These are phyloP conservation scores for Atkinsonella hypoxylon DNA, from an alignment of 2,329 filamentous ascomycete genomes.

Conservation along the genomic window DNA sequence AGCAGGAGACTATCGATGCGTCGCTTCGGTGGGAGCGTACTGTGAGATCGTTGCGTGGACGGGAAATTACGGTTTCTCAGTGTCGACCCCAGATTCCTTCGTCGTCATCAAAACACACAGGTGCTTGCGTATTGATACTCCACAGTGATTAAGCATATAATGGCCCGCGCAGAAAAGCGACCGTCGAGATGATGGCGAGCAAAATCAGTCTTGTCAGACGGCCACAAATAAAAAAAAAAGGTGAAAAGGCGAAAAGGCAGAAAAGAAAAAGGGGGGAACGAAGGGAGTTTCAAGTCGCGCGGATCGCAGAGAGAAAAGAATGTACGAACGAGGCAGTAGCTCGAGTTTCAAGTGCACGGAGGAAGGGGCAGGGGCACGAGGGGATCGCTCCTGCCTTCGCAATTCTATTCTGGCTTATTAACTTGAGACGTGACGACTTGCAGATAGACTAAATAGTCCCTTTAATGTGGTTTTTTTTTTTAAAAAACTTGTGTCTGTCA, in stretches of 20 bases:
- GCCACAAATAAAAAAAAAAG: not conserved
- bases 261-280: not conserved
- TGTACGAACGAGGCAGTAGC: not conserved
- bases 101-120: constrained; percentile 2
- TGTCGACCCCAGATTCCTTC: not conserved
- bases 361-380: not conserved
- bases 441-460: too few species aligned
- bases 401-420: too few species aligned
- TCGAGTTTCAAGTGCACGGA: constrained; percentile 1
- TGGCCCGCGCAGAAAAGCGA: not conserved
- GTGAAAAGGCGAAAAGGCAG: not conserved
- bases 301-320: not conserved
- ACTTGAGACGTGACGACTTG: too few species aligned
- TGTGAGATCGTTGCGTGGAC: not conserved
- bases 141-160: not conserved
- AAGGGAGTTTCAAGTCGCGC: not conserved
- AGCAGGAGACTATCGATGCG: not conserved
- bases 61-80: not conserved
- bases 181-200: not conserved
- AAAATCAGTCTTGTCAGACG: not conserved
- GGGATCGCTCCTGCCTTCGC: not conserved
- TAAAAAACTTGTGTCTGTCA: too few species aligned
- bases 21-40: not conserved
- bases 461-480: too few species aligned
- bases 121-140: not conserved